Evolutionary conservation across 2,329 filamentous ascomycete species (phyloP), one percentile per base, ranked within the genome.

Genomic region (Aspergillus oerlinghausenensis): DNA sequence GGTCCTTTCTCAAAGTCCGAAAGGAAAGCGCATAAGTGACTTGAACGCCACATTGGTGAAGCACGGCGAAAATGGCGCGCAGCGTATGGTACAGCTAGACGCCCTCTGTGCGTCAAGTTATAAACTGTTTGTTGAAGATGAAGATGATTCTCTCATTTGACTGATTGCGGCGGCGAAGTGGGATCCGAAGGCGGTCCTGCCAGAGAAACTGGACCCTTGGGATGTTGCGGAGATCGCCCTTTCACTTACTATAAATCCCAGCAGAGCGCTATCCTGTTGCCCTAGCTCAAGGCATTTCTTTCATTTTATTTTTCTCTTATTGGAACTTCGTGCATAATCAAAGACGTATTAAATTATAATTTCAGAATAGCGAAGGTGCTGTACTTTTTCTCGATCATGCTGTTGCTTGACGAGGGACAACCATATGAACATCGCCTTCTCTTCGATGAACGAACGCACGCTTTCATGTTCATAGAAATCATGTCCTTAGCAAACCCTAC

Each of bases 31-130:
- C 65, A 67, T 56, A 62, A 61, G 67, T 67, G 68, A 73, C 64
- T 66, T 70, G 64, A 66, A 67, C 65, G 65, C 73, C 71, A 74
- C 73, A 76, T 75, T 73, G 68, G 67, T 58, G 60, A 63, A 43
- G 49, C 28, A 48, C 25, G 35, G 26, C 51, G 42, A 28, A 40
- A 53, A 49, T 52, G 53, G 58, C 45, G 60, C 60, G 56, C 60
- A 60, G 56, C 49, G 56, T 59, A 47, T 35, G 57, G 25, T 55
- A 53, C 40, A 40, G 50, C 29, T 49, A 21, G 51, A 52, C 51
- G 55, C 55, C 47, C 50, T 58, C 52, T 55, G 49, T 48, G 50
- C 17, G 49, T 51, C 26, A 51, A 40, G 29, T 17, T 14, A 40
- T 38, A 21, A 25, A 38, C 8, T 19, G 47, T 5, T 10, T 23